Evolutionary conservation across 768 basidiomycete species (phyloP).

Genomic region (Tulasnella sp.): DNA sequence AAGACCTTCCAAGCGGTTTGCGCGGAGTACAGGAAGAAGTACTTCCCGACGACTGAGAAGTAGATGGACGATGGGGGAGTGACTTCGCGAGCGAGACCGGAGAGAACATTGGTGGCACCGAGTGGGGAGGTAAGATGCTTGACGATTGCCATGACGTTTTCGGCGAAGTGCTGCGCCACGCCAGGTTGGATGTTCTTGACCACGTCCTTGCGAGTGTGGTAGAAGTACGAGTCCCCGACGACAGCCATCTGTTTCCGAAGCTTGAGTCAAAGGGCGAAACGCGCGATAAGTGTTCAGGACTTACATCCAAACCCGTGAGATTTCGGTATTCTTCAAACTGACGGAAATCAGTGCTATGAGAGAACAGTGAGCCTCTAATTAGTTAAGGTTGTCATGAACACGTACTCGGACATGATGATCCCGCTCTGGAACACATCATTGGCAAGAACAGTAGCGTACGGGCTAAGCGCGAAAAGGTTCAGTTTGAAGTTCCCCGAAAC

Average conservation of each 20-base stretch:
- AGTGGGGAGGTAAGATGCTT: slow-evolving; percentile 67
- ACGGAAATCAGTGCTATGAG: slow-evolving; percentile 77
- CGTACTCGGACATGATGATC: slow-evolving; percentile 76
- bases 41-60: slow-evolving; percentile 55
- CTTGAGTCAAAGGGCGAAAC: not conserved
- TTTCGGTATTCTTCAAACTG: slow-evolving; percentile 87
- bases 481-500: not conserved
- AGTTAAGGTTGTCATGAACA: slow-evolving; percentile 20
- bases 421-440: slow-evolving; percentile 91
- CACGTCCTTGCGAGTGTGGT: slow-evolving; percentile 85
- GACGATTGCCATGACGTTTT: slow-evolving; percentile 73
- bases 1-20: slow-evolving; percentile 22
- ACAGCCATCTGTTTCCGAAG: slow-evolving; percentile 58
- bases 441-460: slow-evolving; percentile 80
- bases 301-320: slow-evolving; percentile 81
- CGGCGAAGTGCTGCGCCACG: slow-evolving; percentile 82
- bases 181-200: slow-evolving; percentile 79
- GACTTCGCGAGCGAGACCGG: slow-evolving; percentile 36
- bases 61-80: slow-evolving; percentile 38
- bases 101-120: slow-evolving; percentile 17
- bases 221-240: slow-evolving; percentile 84
- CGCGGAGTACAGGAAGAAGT: slow-evolving; percentile 38
- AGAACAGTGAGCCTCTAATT: slow-evolving; percentile 1
- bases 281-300: slow-evolving; percentile 17
- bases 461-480: slow-evolving; percentile 34